phyloP scores from a whole-genome alignment of 352 stramenopile species.

The Globisporangium carolinianum region DNA sequence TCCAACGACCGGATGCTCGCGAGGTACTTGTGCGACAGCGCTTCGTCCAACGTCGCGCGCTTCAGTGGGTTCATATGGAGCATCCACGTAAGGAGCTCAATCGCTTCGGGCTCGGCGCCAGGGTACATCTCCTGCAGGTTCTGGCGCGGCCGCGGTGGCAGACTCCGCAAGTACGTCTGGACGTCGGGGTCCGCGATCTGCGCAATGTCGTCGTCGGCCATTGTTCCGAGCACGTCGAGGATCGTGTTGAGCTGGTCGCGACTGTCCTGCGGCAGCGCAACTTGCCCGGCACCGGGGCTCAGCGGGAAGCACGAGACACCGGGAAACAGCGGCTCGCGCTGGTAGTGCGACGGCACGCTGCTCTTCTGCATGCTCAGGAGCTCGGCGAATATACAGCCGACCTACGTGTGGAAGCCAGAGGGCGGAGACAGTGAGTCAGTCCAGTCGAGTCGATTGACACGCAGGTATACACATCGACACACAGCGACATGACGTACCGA shows the following conservation, averaged over 20 bases:
- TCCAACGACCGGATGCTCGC: conserved; percentile 80
- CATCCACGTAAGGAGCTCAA: conserved; percentile 77
- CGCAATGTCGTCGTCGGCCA: conserved; percentile 79
- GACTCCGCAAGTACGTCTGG: conserved; percentile 71
- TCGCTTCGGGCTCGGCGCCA: conserved; percentile 71
- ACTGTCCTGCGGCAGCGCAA: conserved; percentile 75
- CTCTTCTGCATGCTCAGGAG: conserved; percentile 95
- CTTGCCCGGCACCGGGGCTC: conserved; percentile 66
- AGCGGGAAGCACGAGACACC: conserved; percentile 89
- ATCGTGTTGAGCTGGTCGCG: conserved; percentile 86
- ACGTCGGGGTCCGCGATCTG: conserved; percentile 82
- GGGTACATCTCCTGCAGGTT: conserved; percentile 83
- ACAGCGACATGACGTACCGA: conserved; percentile 46
- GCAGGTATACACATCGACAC: not conserved
- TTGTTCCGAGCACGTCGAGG: conserved; percentile 81
- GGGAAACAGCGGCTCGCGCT: conserved; percentile 92
- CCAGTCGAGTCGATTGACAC: no score
- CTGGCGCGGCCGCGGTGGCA: conserved; percentile 58
- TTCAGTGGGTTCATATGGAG: conserved; percentile 84
- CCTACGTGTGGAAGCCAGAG: no score
- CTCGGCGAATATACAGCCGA: conserved; percentile 95
- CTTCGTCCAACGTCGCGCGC: conserved; percentile 72
- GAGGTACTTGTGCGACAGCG: conserved; percentile 78
- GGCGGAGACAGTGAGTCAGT: conserved; percentile 7
- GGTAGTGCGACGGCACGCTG: conserved; percentile 91